Percentiles rank a stretch among this genome's conserved stretches.
phyloP scores from a whole-genome alignment of 225 moss, liverwort and hornwort genomes.

The Marchantia polymorpha region DNA sequence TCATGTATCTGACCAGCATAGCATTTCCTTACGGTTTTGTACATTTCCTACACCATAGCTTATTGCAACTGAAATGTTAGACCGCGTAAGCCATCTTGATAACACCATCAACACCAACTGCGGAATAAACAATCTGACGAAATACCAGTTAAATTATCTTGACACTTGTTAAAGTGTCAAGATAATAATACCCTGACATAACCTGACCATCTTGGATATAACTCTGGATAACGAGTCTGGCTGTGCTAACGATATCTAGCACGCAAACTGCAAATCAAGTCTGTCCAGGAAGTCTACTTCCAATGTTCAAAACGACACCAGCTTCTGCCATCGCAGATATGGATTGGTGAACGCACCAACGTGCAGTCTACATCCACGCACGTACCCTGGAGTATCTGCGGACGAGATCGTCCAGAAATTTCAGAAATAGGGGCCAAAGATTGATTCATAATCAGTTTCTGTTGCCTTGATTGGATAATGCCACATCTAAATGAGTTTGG shows the following conservation, averaged over 20 bases:
- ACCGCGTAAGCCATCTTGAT: neutral
- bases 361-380: slow-evolving; percentile 27
- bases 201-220: too few relatives aligned
- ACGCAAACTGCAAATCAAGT: neutral
- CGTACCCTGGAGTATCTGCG: slow-evolving; percentile 28
- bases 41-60: slow-evolving; percentile 48
- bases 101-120: neutral
- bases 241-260: neutral
- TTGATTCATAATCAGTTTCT: too few relatives aligned
- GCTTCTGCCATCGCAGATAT: neutral
- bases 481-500: neutral
- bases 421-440: too few relatives aligned
- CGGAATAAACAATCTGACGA: neutral
- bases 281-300: neutral
- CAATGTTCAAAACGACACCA: neutral
- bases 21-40: slow-evolving; percentile 52
- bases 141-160: too few relatives aligned
- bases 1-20: slow-evolving; percentile 89
- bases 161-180: too few relatives aligned
- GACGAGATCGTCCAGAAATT: neutral
- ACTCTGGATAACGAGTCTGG: neutral
- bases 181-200: too few relatives aligned
- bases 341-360: slow-evolving; percentile 18
- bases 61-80: neutral
- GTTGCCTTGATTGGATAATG: too few relatives aligned